Base-by-base conservation (phyloP, 139 green algal species). In the Picochlorum sp. region DNA sequence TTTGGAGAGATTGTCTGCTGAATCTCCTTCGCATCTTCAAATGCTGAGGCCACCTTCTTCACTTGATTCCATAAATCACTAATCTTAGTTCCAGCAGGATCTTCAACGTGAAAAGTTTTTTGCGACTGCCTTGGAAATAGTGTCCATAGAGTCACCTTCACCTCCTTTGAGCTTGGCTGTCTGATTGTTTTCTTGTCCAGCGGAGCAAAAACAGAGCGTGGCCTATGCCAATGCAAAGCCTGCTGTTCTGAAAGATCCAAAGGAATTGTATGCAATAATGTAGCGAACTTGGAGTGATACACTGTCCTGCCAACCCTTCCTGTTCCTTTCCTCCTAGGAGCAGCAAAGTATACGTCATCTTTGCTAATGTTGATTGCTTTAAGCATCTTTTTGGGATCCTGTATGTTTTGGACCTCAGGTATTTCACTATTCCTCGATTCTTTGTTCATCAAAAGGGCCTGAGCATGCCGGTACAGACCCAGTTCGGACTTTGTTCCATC, bases 311-410 rank as follows among this genome's bases (percentile, higher is more conserved):
- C 57, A 58, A 55, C 20, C 4, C 49, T 21, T 14, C 60, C 52
- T 14, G 57, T 60, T 45, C 63, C 66, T 62, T 57, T 60, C n/a
- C 62, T 47, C 6, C 54, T 62, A 6, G 61, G 30, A 5, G 34
- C 26, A 9, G 63, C 51, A n/a, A 56, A 51, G 31, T 78, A 78
- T 23, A 45, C 61, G 7, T 37, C 24, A 15, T 78, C 72, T 1
- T 41, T 49, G 4, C 57, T 63, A n/a, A 78, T 34, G 31, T 79
- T 72, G 14, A 79, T 60, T 28, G 37, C 20, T 37, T 60, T 66
- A 9, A 79, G 60, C 55, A 65, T 56, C 13, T 67, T 18, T 26
- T 55, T 66, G 11, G 69, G 58, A 1, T 51, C 61, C 1, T 74
- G 7, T 13, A 24, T 23, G 1, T 55, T 6, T n/a, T 72, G 24